Percentiles rank a stretch among this genome's conserved stretches.
phyloP scores from a whole-genome alignment of 2,329 filamentous ascomycete species.

The Aspergillus calidoustus region DNA sequence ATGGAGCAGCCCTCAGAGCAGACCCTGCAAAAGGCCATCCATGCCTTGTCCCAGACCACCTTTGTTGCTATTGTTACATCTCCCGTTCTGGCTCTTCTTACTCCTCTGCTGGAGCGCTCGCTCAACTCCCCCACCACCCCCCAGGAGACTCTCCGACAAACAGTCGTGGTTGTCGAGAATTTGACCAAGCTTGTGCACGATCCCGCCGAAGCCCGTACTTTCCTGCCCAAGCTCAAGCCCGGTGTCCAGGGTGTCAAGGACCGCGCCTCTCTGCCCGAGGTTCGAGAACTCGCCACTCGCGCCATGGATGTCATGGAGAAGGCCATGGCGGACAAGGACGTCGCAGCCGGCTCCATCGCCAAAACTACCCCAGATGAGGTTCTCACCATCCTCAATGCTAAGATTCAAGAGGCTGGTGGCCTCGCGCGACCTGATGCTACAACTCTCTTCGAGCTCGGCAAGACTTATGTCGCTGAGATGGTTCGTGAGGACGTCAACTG shows the following conservation, averaged over 20 bases:
- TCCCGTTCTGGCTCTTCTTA: slow-evolving; percentile 90
- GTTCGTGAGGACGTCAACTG: slow-evolving; percentile 86
- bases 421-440: slow-evolving; percentile 65
- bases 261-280: slow-evolving; percentile 89
- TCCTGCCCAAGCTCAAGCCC: slow-evolving; percentile 91
- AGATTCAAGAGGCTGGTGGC: slow-evolving; percentile 73
- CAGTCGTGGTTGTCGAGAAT: slow-evolving; percentile 96
- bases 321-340: slow-evolving; percentile 76
- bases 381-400: slow-evolving; percentile 71
- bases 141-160: slow-evolving; percentile 94
- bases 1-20: slow-evolving; percentile 93
- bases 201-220: slow-evolving; percentile 90
- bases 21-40: slow-evolving; percentile 92
- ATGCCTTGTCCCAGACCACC: slow-evolving; percentile 95
- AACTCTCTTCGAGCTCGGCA: slow-evolving; percentile 67
- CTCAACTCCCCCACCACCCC: slow-evolving; percentile 88
- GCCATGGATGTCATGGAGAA: slow-evolving; percentile 87
- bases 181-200: slow-evolving; percentile 97
- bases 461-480: slow-evolving; percentile 79
- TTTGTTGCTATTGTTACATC: slow-evolving; percentile 97
- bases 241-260: slow-evolving; percentile 89
- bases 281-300: slow-evolving; percentile 83
- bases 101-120: slow-evolving; percentile 89
- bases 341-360: slow-evolving; percentile 61
- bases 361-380: slow-evolving; percentile 73